A percentile compares a stretch with the other conserved stretches of the same genome.
Evolutionary conservation across 2,329 filamentous ascomycete genomes (phyloP).

Genomic region (Orbilia quercus): DNA sequence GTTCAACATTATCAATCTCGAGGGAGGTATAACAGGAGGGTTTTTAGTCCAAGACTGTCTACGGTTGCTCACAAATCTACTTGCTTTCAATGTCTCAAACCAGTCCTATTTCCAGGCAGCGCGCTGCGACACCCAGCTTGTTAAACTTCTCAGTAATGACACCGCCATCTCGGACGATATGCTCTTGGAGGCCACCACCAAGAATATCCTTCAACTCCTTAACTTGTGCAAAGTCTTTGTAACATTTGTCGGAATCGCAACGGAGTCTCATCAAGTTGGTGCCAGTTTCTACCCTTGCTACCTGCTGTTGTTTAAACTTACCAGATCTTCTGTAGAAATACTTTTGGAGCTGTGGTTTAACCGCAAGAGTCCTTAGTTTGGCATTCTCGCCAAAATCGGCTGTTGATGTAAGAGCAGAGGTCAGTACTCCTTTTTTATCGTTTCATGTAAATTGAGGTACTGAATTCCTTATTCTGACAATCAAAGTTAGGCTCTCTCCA

Average conservation of each 20-base stretch:
- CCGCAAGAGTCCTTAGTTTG: constrained; percentile 82
- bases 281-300: not conserved
- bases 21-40: constrained; percentile 87
- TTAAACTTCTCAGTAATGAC: constrained; percentile 71
- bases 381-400: constrained; percentile 80
- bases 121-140: constrained; percentile 79
- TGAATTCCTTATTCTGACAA: constrained; percentile 42
- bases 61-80: constrained; percentile 86
- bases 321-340: constrained; percentile 65
- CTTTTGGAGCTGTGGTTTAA: constrained; percentile 84
- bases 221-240: constrained; percentile 89
- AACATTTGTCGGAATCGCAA: constrained; percentile 80
- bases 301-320: not conserved
- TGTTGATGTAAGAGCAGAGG: constrained; percentile 82
- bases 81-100: constrained; percentile 88
- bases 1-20: constrained; percentile 81
- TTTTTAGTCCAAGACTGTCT: constrained; percentile 92
- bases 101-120: constrained; percentile 94
- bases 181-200: constrained; percentile 76
- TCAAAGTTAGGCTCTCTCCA: constrained; percentile 74
- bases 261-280: constrained; percentile 77
- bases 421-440: constrained; percentile 62
- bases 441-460: constrained; percentile 20
- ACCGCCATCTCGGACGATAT: constrained; percentile 3
- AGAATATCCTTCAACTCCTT: constrained; percentile 90